Percentiles rank a stretch among this genome's conserved stretches.
Conservation (phyloP, 1,284 basidiomycete genomes). For the Rhodotorula sp. region DNA sequence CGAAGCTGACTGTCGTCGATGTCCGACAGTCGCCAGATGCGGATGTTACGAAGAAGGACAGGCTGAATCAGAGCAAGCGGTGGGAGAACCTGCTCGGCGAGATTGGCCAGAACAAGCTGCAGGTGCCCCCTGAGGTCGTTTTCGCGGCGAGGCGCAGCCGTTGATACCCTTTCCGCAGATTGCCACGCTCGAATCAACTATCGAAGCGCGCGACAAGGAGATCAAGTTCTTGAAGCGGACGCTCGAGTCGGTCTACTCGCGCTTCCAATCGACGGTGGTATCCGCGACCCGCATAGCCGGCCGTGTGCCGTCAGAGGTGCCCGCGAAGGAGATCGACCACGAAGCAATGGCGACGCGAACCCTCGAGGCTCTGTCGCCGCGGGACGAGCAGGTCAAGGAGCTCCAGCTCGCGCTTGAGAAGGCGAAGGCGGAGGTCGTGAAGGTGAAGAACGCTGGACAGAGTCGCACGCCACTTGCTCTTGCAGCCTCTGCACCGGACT, state of each 20-base stretch:
- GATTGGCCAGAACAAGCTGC: slow-evolving; percentile 66
- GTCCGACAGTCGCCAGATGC: slow-evolving; percentile 62
- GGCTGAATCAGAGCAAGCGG: slow-evolving; percentile 72
- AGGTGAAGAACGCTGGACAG: background rate
- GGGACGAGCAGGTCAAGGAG: slow-evolving; percentile 64
- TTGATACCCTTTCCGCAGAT: slow-evolving; percentile 51
- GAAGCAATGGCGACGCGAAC: slow-evolving; percentile 66
- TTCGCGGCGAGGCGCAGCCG: background rate
- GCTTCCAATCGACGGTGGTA: slow-evolving; percentile 59
- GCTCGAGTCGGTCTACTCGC: slow-evolving; percentile 76
- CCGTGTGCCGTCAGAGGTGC: background rate
- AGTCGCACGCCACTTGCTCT: background rate
- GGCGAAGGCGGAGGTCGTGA: slow-evolving; percentile 39
- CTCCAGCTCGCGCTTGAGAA: slow-evolving; percentile 57
- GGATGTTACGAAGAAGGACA: slow-evolving; percentile 61
- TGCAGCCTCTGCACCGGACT: background rate
- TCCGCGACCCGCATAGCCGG: slow-evolving; percentile 49
- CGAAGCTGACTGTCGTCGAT: slow-evolving; percentile 55
- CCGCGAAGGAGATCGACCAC: slow-evolving; percentile 58
- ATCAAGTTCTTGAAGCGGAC: slow-evolving; percentile 73
- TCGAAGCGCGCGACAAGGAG: slow-evolving; percentile 66
- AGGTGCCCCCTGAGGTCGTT: slow-evolving; percentile 52
- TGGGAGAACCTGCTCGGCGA: slow-evolving; percentile 74
- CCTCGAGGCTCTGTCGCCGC: slow-evolving; percentile 67
- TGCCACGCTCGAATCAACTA: slow-evolving; percentile 56